Evolutionary conservation across 768 basidiomycete genomes (phyloP), one percentile per base, ranked within the genome.

Genomic region (Melanogaster broomeanus): DNA sequence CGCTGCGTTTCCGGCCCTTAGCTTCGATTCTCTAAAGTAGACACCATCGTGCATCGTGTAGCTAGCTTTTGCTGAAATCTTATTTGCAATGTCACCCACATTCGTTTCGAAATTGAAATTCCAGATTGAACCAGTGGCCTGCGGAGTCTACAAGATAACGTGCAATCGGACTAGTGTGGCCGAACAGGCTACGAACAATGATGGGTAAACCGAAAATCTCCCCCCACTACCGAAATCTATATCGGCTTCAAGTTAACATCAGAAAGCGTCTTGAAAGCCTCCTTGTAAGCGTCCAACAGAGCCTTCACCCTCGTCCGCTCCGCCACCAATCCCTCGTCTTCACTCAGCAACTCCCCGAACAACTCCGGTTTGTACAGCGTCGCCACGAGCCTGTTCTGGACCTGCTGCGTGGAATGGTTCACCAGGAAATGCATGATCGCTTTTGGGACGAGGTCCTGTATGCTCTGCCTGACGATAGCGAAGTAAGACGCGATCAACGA

Each of bases 391-490:
- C 97, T 84, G 67, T 97, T 97, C 72, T 98, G 97, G 22, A 99
- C 93, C 16, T 93, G 90, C 66, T 98, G 90, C 40, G 93, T 87
- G n/a, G 95, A 95, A 65, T 91, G 81, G 72, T 97, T 98, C 65
- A 99, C 96, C 56, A 98, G 81, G 61, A 94, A 83, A 74, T 98
- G 96, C 96, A 98, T 98, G 74, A 97, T 88, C 19, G 95, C 93
- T 72, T 99, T 99, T 30, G 97, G 97, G 18, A 99, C 83, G 49
- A 98, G 79, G 69, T 99, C 97, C 59, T 98, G 93, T 56, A 99
- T 97, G 65, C 88, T 92, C 70, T 98, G 95, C 38, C 97, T 87
- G 21, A 95, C 90, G 65, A 99, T 98, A 52, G 83, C 77, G 74
- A 99, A 99, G 76, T 99, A 99, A 12, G 93, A 94, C 24, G 87